Conservation (phyloP, 1,139 yeast species). For the Pichiaceae sp. region DNA sequence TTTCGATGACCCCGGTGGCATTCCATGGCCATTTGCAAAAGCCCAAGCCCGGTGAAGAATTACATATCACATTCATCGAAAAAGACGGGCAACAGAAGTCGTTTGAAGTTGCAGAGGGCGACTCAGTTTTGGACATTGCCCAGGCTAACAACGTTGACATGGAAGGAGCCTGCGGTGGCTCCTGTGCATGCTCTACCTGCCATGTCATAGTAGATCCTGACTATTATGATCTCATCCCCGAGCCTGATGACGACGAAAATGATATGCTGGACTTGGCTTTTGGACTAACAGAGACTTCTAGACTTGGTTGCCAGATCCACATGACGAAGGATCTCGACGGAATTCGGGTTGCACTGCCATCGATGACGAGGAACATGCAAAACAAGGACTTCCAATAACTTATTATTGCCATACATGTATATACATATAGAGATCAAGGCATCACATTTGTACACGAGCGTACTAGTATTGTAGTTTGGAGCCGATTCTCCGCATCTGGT, state of each 20-base stretch:
- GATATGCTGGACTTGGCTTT: conserved; percentile 98
- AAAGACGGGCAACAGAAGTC: conserved; percentile 82
- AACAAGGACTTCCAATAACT: conserved; percentile 51
- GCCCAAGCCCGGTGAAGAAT: conserved; percentile 91
- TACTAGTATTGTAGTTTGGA: no score
- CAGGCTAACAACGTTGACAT: conserved; percentile 89
- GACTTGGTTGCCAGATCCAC: conserved; percentile 88
- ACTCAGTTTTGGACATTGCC: conserved; percentile 84
- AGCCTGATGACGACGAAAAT: conserved; percentile 95
- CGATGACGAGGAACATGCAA: conserved; percentile 92
- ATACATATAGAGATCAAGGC: not conserved
- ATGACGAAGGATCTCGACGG: conserved; percentile 93
- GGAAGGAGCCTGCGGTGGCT: conserved; percentile 98
- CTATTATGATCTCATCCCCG: conserved; percentile 81
- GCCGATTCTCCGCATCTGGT: no score
- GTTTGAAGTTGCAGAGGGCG: conserved; percentile 88
- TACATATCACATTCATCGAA: conserved; percentile 81
- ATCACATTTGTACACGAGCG: not conserved
- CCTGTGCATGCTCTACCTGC: conserved; percentile 98
- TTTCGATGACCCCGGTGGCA: conserved; percentile 6
- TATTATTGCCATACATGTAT: not conserved
- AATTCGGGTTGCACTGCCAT: conserved; percentile 89
- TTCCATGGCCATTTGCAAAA: conserved; percentile 79
- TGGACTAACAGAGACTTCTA: conserved; percentile 91
- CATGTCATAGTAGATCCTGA: conserved; percentile 96